Evolutionary conservation across 768 basidiomycete genomes (phyloP).

Genomic region (Strobilomyces confusus): DNA sequence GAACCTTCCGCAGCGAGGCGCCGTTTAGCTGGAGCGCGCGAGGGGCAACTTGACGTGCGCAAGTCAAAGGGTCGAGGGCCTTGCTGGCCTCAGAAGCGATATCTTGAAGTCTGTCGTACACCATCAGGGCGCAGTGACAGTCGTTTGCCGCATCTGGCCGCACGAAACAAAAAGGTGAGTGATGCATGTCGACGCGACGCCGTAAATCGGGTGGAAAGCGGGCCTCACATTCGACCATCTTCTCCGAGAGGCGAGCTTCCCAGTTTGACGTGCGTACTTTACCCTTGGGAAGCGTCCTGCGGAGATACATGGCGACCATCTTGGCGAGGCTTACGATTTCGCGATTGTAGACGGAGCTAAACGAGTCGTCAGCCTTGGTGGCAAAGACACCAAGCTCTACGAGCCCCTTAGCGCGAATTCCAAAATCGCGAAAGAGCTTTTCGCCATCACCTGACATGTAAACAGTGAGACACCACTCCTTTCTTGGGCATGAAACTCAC

Average conservation of each 20-base stretch:
- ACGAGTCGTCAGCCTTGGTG: slow-evolving; percentile 35
- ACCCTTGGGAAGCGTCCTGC: slow-evolving; percentile 39
- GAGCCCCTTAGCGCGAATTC: slow-evolving; percentile 38
- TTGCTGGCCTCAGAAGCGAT: slow-evolving; percentile 27
- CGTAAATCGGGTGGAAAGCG: not conserved
- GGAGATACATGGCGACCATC: slow-evolving; percentile 41
- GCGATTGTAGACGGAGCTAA: slow-evolving; percentile 32
- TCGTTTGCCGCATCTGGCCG: slow-evolving; percentile 49
- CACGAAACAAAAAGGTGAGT: not conserved
- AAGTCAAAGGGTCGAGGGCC: slow-evolving; percentile 17
- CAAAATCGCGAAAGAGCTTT: slow-evolving; percentile 47
- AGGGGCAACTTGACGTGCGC: slow-evolving; percentile 28
- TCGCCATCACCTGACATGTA: slow-evolving; percentile 40
- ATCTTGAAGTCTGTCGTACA: slow-evolving; percentile 36
- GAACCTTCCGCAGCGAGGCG: not conserved
- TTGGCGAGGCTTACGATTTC: slow-evolving; percentile 40
- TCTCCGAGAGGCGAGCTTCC: slow-evolving; percentile 35
- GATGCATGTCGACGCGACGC: not conserved
- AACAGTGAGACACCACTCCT: not conserved
- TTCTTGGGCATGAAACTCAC: slow-evolving; percentile 27
- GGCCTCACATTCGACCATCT: slow-evolving; percentile 38
- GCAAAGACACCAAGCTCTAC: slow-evolving; percentile 47
- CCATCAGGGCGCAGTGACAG: slow-evolving; percentile 43
- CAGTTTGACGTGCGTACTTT: slow-evolving; percentile 46
- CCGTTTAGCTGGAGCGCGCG: slow-evolving; percentile 1